These are phyloP conservation scores for Coprinopsis marcescibilis DNA, from an alignment of 768 basidiomycete genomes.

Conservation along the genomic window DNA sequence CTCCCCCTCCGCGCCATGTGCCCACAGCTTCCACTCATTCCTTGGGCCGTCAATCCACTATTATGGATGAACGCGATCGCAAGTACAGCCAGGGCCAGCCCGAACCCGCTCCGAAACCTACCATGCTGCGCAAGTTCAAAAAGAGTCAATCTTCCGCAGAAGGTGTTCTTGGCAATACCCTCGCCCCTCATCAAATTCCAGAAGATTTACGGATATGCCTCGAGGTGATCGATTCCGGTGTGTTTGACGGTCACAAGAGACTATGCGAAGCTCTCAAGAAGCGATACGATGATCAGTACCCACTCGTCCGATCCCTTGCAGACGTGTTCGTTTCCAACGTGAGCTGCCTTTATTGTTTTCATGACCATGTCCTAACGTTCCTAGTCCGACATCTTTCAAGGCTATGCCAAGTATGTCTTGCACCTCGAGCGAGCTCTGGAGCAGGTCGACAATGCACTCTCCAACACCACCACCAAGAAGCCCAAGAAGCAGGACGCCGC, in stretches of 20 bases:
- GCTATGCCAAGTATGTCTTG: slow-evolving; percentile 92
- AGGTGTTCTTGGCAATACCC: slow-evolving; percentile 42
- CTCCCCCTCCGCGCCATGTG: slow-evolving; percentile 55
- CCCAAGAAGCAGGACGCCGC: slow-evolving; percentile 77
- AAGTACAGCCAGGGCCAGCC: slow-evolving; percentile 45
- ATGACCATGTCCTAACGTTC: background rate
- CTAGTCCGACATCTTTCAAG: slow-evolving; percentile 88
- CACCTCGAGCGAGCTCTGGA: slow-evolving; percentile 88
- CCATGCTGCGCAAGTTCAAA: slow-evolving; percentile 64
- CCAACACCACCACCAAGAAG: slow-evolving; percentile 60
- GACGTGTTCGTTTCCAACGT: slow-evolving; percentile 96
- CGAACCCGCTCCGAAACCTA: slow-evolving; percentile 28
- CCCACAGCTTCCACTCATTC: slow-evolving; percentile 66
- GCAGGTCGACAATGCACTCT: slow-evolving; percentile 77
- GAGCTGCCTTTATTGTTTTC: slow-evolving; percentile 28
- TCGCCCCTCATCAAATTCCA: slow-evolving; percentile 77
- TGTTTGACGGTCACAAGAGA: slow-evolving; percentile 84
- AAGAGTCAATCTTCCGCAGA: slow-evolving; percentile 54
- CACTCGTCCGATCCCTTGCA: slow-evolving; percentile 85
- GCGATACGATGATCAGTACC: slow-evolving; percentile 94
- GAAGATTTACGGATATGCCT: slow-evolving; percentile 83
- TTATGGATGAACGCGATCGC: slow-evolving; percentile 41
- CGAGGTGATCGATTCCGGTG: slow-evolving; percentile 80
- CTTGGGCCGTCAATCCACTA: slow-evolving; percentile 61
- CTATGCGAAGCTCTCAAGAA: slow-evolving; percentile 81